These are phyloP conservation scores for Cladosporium velox DNA, from an alignment of 2,329 filamentous ascomycete genomes.

Conservation along the genomic window DNA sequence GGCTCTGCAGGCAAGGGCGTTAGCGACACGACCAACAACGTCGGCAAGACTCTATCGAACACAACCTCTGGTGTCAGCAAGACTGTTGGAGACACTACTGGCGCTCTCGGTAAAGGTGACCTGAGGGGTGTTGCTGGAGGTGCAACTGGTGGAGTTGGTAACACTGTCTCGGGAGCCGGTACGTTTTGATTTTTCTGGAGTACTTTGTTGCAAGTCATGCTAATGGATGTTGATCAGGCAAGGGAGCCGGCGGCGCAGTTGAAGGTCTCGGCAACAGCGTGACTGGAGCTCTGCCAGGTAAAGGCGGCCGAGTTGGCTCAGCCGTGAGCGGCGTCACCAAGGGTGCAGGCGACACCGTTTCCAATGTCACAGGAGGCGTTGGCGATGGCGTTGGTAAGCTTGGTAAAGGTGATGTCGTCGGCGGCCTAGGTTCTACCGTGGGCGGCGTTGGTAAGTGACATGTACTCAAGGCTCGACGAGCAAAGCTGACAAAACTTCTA, in stretches of 20 bases:
- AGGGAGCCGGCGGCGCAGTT: conserved; percentile 33
- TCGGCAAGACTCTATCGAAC: conserved; percentile 45
- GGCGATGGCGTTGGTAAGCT: conserved; percentile 49
- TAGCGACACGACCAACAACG: conserved; percentile 43
- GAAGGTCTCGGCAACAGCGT: conserved; percentile 38
- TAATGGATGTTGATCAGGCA: conserved; percentile 23
- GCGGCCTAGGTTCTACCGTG: conserved; percentile 45
- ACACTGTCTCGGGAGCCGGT: conserved; percentile 38
- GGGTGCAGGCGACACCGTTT: conserved; percentile 44
- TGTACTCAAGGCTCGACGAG: background rate
- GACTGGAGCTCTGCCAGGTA: conserved; percentile 41
- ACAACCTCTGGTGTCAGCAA: conserved; percentile 46
- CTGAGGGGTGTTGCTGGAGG: conserved; percentile 42
- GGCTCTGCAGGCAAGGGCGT: conserved; percentile 40
- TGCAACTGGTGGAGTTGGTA: conserved; percentile 39
- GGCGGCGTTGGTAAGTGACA: conserved; percentile 40
- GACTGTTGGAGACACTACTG: conserved; percentile 48
- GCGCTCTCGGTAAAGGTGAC: conserved; percentile 47
- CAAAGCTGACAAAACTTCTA: conserved; percentile 13
- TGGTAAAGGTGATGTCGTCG: conserved; percentile 48
- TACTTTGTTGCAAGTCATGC: conserved; percentile 27
- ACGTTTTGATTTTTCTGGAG: background rate
- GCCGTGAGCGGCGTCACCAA: conserved; percentile 47
- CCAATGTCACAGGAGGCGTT: conserved; percentile 44
- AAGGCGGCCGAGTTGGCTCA: conserved; percentile 40